Percentiles rank a stretch among this genome's conserved stretches.
Conservation (phyloP, 1,139 yeast species). For the Hansenula sp. region DNA sequence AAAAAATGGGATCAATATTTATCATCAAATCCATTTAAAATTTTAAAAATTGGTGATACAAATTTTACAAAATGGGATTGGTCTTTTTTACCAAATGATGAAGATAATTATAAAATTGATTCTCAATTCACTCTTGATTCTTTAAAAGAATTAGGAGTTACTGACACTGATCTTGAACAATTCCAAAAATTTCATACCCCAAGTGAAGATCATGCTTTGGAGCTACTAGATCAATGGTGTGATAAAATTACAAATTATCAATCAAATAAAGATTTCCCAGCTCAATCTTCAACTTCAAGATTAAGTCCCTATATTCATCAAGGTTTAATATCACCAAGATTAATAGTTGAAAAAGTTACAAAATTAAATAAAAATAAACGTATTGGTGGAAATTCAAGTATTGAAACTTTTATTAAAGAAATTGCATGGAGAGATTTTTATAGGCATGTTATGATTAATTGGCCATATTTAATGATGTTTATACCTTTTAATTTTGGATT, state of each 20-base stretch:
- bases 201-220: slow-evolving; percentile 36
- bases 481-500: slow-evolving; percentile 43
- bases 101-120: slow-evolving; percentile 1
- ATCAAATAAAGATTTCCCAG: slow-evolving; percentile 25
- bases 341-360: slow-evolving; percentile 29
- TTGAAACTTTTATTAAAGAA: slow-evolving; percentile 44
- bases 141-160: slow-evolving; percentile 5
- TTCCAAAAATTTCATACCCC: slow-evolving; percentile 29
- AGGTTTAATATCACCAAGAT: slow-evolving; percentile 43
- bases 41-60: slow-evolving; percentile 4
- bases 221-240: slow-evolving; percentile 29
- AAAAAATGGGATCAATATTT: slow-evolving; percentile 38
- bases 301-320: slow-evolving; percentile 42
- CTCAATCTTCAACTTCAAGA: slow-evolving; percentile 31
- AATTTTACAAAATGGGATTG: slow-evolving; percentile 9
- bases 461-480: slow-evolving; percentile 50
- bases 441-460: slow-evolving; percentile 40
- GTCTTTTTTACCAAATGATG: slow-evolving; percentile 6
- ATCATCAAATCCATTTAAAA: slow-evolving; percentile 14
- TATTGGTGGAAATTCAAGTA: slow-evolving; percentile 29
- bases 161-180: slow-evolving; percentile 6
- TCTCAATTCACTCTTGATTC: slow-evolving; percentile 9
- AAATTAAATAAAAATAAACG: slow-evolving; percentile 24
- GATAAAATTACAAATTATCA: slow-evolving; percentile 27
- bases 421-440: slow-evolving; percentile 58